Base-by-base conservation (phyloP, 192 early-diverging fungal genomes). In the Umbelopsis vinacea region DNA sequence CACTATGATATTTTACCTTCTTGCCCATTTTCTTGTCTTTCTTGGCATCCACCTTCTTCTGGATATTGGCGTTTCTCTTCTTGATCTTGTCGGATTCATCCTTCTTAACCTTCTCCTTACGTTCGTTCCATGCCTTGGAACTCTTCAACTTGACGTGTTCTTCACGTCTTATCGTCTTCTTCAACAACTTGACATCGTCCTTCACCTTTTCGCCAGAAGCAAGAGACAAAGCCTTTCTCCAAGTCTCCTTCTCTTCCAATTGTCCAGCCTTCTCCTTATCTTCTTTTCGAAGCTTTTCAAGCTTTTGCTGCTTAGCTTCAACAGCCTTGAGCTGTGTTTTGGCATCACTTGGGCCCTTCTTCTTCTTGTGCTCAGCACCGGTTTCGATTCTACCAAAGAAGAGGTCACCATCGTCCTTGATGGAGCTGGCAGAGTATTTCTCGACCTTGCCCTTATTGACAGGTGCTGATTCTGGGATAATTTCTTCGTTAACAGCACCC, bases 171-270 rank as follows among this genome's bases (percentile, higher is more conserved):
- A 98, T 87, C 0, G 92, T 92, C 82, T 96, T 96, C 81, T 97
- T 95, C 43, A 98, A 85, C 46, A 97, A 80, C 76, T 90, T 93
- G 67, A 89, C 75, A 53, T 98, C 93, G 77, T 98, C 97, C 82
- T 95, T 94, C 69, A 97, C 86, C 82, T 95, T 96, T 75, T 95
- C 92, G 71, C 97, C 97, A 71, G 87, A 82, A 3, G 96, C 95
- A 78, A 90, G 84, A 66, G 89, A 86, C 63, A 92, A 55, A 6
- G 91, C 89, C 82, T 94, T 94, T 69, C 80, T 81, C 97, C 97
- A 98, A 21, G 87, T 86, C 53, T 88, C 86, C 72, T 89, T 93
- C 71, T 95, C 92, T 71, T 89, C 84, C 54, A 97, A 74, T 26
- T 78, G 67, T 38, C 80, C 79, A 14, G 94, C 94, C 74, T 90